These are phyloP conservation scores for Sphagnurus paluster DNA, from an alignment of 1,284 basidiomycete genomes.

Conservation along the genomic window DNA sequence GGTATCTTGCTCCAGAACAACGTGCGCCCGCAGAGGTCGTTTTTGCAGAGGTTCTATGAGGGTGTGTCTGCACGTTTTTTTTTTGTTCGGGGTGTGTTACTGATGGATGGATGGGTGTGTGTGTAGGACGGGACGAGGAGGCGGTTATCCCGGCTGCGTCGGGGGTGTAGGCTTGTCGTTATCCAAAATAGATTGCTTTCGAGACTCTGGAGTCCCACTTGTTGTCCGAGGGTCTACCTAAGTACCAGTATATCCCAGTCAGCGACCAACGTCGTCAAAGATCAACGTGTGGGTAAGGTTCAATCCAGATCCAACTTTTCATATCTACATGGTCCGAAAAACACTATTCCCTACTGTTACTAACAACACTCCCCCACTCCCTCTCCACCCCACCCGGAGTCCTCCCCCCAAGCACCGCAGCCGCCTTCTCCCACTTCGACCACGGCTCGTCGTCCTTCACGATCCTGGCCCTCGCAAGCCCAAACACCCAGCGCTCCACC, in stretches of 20 bases:
- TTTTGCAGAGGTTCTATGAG: slow-evolving; percentile 85
- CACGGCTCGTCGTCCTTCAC: slow-evolving; percentile 52
- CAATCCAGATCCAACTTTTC: too few species aligned
- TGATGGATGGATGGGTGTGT: not conserved
- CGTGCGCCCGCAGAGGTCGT: slow-evolving; percentile 58
- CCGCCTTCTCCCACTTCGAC: slow-evolving; percentile 39
- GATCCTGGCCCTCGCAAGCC: slow-evolving; percentile 36
- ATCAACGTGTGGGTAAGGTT: too few species aligned
- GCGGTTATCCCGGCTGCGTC: slow-evolving; percentile 38
- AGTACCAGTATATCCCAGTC: too few species aligned
- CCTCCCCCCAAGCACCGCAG: not conserved
- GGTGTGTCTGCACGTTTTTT: slow-evolving; percentile 46
- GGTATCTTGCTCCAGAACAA: slow-evolving; percentile 59
- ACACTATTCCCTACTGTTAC: too few species aligned
- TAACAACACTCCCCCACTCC: not conserved
- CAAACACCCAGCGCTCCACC: slow-evolving; percentile 40
- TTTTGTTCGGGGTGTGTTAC: not conserved
- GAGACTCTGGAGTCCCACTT: not conserved
- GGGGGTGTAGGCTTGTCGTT: slow-evolving; percentile 20
- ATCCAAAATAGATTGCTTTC: slow-evolving; percentile 3
- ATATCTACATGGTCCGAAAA: too few species aligned
- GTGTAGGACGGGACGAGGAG: slow-evolving; percentile 38
- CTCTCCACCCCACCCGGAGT: not conserved
- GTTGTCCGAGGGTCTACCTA: too few species aligned
- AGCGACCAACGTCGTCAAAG: too few species aligned